Evolutionary conservation across 768 basidiomycete genomes (phyloP), one percentile per base, ranked within the genome.

Genomic region (Hebeloma cylindrosporum): DNA sequence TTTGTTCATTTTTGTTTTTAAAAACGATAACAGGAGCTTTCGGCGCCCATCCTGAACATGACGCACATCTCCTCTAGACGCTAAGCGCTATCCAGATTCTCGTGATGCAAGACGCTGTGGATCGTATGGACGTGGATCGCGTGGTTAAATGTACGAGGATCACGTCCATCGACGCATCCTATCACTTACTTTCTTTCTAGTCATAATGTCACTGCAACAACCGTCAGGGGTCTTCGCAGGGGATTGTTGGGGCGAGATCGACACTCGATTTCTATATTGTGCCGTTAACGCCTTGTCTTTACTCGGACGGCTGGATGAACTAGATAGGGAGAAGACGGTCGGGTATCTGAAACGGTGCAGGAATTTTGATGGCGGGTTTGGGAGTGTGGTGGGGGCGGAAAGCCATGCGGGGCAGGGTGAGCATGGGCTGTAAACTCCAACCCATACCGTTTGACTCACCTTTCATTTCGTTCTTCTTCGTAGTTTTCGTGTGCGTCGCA

Each of bases 361-460:
- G 59, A 99, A 98, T 63, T 97, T 93, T 62, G 96, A 99, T 60
- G 94, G 94, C 3, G 96, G 93, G 0, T 99, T 95, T 58, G 95
- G 96, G 18, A 83, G 75, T 34, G 64, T 70, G 11, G 75, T 81
- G 11, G 96, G 94, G 0, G 93, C 89, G 1, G 96, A 99, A 68
- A 93, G 88, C 48, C 96, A 99, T 69, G 80, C 93, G 9, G 89
- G 76, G 0, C 90, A 93, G 77, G 92, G 95, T 93, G 39, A 14
- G 59, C 60, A 4, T n/a, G n/a, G n/a, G n/a, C n/a, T n/a, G n/a
- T n/a, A n/a, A n/a, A n/a, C n/a, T n/a, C n/a, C n/a, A n/a, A n/a
- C n/a, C n/a, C n/a, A n/a, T n/a, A n/a, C n/a, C n/a, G n/a, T n/a
- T n/a, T n/a, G n/a, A n/a, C n/a, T n/a, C n/a, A n/a, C n/a, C 32